These are phyloP conservation scores for Macrophomina tecta DNA, from an alignment of 2,329 filamentous ascomycete genomes.

Conservation along the genomic window DNA sequence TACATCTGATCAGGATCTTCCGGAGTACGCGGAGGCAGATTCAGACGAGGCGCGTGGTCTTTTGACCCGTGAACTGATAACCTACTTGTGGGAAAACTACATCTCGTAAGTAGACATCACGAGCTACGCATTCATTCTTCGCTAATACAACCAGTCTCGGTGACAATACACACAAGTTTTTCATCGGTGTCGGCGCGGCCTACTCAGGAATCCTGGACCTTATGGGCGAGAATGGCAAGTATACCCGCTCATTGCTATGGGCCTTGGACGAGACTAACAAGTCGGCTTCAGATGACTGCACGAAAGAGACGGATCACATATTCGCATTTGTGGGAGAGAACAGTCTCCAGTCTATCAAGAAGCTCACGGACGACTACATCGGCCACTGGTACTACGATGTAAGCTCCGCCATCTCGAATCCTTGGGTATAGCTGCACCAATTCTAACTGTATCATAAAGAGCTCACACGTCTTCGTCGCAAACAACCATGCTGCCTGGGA, in stretches of 20 bases:
- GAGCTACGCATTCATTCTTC: neutral
- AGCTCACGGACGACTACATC: slow-evolving; percentile 70
- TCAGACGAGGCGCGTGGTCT: slow-evolving; percentile 43
- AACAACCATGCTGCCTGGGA: slow-evolving; percentile 77
- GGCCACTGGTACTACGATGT: slow-evolving; percentile 81
- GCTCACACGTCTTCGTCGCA: slow-evolving; percentile 80
- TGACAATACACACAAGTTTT: slow-evolving; percentile 74
- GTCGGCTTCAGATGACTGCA: slow-evolving; percentile 59
- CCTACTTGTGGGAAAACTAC: slow-evolving; percentile 97
- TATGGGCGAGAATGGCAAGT: slow-evolving; percentile 73
- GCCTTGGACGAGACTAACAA: neutral
- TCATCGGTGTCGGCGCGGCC: slow-evolving; percentile 89
- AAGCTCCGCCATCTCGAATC: slow-evolving; percentile 33
- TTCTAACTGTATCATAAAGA: slow-evolving; percentile 42
- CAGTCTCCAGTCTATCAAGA: slow-evolving; percentile 76
- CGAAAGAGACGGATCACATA: slow-evolving; percentile 71
- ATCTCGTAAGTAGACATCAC: slow-evolving; percentile 64
- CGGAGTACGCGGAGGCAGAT: slow-evolving; percentile 57
- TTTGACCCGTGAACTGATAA: slow-evolving; percentile 72
- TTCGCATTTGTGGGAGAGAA: slow-evolving; percentile 82
- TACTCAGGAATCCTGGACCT: slow-evolving; percentile 84
- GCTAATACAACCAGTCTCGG: slow-evolving; percentile 52
- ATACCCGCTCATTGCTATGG: slow-evolving; percentile 45
- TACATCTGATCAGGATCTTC: slow-evolving; percentile 36
- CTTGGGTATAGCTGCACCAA: no score